Conservation (phyloP, 352 stramenopile genomes). For the Globisporangium nunn region DNA sequence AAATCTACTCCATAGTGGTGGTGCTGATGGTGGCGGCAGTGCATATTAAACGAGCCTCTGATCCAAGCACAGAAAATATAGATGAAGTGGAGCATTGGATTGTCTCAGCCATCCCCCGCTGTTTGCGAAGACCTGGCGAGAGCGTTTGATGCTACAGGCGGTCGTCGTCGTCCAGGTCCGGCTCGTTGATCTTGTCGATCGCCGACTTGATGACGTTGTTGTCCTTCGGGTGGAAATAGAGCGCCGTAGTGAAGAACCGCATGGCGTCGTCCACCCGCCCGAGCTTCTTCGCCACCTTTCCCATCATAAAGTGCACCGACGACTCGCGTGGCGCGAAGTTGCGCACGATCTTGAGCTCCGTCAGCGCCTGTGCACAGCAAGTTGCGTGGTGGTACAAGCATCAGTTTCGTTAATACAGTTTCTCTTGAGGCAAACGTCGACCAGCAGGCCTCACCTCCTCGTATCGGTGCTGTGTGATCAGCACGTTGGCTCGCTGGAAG, state of each 20-base stretch:
- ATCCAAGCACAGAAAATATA: too few species aligned
- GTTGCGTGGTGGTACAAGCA: too few species aligned
- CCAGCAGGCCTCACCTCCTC: slow-evolving; percentile 49
- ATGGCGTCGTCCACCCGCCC: slow-evolving; percentile 91
- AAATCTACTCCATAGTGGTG: too few species aligned
- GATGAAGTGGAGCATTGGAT: not conserved
- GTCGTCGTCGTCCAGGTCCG: slow-evolving; percentile 49
- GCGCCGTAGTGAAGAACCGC: slow-evolving; percentile 93
- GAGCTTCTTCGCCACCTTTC: slow-evolving; percentile 89
- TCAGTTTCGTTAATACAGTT: not conserved
- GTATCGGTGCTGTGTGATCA: slow-evolving; percentile 89
- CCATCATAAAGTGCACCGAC: slow-evolving; percentile 96
- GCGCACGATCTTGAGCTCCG: slow-evolving; percentile 89
- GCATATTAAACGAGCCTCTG: too few species aligned
- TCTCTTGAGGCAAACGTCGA: too few species aligned
- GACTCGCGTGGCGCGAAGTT: slow-evolving; percentile 94
- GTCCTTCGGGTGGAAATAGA: slow-evolving; percentile 97
- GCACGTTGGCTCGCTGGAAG: slow-evolving; percentile 93
- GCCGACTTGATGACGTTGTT: slow-evolving; percentile 95
- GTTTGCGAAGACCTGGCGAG: too few species aligned
- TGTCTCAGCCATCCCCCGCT: not conserved
- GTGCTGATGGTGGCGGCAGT: too few species aligned
- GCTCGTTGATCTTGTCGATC: slow-evolving; percentile 90
- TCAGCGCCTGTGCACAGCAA: slow-evolving; percentile 46
- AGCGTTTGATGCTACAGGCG: slow-evolving; percentile 21